A percentile compares a stretch with the other conserved stretches of the same genome.
phyloP scores from a whole-genome alignment of 2,329 filamentous ascomycete species.

The Harringtonia lauricola region DNA sequence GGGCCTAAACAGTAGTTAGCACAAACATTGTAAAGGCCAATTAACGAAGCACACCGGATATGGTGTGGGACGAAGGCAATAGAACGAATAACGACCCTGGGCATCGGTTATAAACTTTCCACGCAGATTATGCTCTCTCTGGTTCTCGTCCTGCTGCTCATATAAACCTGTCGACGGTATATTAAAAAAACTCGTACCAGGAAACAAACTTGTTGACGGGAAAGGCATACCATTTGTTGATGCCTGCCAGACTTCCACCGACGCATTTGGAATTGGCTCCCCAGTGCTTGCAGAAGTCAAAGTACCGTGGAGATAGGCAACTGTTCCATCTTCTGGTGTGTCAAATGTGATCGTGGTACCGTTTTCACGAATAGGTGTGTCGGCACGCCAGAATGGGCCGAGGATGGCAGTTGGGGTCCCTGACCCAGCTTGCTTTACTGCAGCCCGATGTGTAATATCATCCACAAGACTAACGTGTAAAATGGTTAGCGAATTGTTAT shows the following conservation, averaged over 20 bases:
- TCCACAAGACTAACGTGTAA: slow-evolving; percentile 43
- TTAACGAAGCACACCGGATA: too few species aligned
- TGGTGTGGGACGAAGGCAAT: too few species aligned
- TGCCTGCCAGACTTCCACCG: slow-evolving; percentile 52
- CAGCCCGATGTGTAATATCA: slow-evolving; percentile 51
- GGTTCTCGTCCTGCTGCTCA: slow-evolving; percentile 56
- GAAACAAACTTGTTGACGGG: too few species aligned
- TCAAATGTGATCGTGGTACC: slow-evolving; percentile 41
- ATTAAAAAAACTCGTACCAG: too few species aligned
- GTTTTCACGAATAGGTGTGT: slow-evolving; percentile 46
- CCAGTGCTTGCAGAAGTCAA: slow-evolving; percentile 29
- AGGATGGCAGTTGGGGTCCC: slow-evolving; percentile 43
- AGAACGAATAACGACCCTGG: too few species aligned
- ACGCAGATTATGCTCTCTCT: slow-evolving; percentile 11
- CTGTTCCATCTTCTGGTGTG: slow-evolving; percentile 25
- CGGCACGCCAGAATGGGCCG: slow-evolving; percentile 55
- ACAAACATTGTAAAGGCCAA: too few species aligned
- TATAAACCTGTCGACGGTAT: slow-evolving; percentile 44
- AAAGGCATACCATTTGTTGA: slow-evolving; percentile 36
- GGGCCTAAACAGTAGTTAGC: too few species aligned
- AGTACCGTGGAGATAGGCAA: slow-evolving; percentile 43
- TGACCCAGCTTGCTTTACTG: slow-evolving; percentile 29
- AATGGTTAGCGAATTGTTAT: too few species aligned
- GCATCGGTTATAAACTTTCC: slow-evolving; percentile 12
- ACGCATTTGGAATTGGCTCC: slow-evolving; percentile 41